Evolutionary conservation across 345 rosid genomes (phyloP).

Genomic region (Populus tremula): DNA sequence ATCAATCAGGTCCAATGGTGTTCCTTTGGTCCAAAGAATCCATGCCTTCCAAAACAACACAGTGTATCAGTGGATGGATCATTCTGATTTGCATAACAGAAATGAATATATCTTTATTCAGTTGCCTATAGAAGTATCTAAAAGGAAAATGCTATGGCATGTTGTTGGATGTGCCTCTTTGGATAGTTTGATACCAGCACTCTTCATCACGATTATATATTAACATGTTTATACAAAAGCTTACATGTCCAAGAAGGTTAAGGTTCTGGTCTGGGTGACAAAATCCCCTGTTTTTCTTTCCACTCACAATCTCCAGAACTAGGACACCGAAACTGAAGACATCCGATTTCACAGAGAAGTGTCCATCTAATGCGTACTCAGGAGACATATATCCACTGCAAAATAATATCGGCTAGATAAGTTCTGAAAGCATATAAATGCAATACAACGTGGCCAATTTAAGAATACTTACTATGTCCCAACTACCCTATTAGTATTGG

Average conservation of each 20-base stretch:
- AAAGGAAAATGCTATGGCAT: background rate
- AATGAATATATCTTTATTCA: too few species aligned
- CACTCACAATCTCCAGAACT: too few species aligned
- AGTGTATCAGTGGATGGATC: too few species aligned
- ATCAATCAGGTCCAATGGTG: background rate
- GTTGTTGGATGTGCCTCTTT: background rate
- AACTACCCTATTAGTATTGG: too few species aligned
- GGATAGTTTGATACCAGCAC: background rate
- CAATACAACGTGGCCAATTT: background rate
- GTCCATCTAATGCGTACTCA: too few species aligned
- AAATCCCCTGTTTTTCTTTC: constrained; percentile 1
- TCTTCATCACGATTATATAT: background rate
- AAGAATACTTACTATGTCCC: constrained; percentile 3
- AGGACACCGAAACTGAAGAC: too few species aligned
- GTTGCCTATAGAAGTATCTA: background rate
- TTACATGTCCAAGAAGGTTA: constrained; percentile 9
- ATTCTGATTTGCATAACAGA: too few species aligned
- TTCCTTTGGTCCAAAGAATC: background rate
- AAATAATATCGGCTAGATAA: too few species aligned
- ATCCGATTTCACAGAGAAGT: too few species aligned
- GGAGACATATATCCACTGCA: too few species aligned
- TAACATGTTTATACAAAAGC: background rate
- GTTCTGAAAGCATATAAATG: background rate
- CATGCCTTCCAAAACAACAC: constrained; percentile 22
- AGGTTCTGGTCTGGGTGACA: background rate